A percentile compares a stretch with the other conserved stretches of the same genome.
Evolutionary conservation across 139 green algal species (phyloP).

Genomic region (Coelastrella sp.): DNA sequence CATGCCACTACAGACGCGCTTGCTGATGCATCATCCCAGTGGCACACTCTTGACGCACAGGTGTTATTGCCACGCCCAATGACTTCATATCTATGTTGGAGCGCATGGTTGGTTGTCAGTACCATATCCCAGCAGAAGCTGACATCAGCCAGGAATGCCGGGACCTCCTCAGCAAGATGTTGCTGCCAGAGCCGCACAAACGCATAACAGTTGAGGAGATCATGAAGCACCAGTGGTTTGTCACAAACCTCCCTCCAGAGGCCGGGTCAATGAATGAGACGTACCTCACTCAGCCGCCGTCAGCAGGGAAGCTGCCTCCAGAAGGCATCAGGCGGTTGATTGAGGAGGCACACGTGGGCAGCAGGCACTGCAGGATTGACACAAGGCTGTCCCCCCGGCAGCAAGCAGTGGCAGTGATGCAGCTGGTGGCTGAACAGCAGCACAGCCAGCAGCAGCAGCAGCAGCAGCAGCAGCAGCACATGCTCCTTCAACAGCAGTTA

Average conservation of each 20-base stretch:
- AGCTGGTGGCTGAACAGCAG: not conserved
- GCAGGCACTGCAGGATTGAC: constrained; percentile 47
- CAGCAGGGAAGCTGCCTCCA: constrained; percentile 56
- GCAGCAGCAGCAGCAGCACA: not conserved
- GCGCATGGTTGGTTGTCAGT: constrained; percentile 90
- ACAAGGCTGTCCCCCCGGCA: not conserved
- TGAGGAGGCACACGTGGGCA: constrained; percentile 30
- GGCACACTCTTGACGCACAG: not conserved
- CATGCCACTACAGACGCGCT: no score
- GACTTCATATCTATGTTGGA: constrained; percentile 54
- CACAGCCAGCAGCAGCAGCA: not conserved
- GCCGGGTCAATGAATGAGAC: constrained; percentile 87
- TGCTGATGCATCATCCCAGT: no score
- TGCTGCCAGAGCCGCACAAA: constrained; percentile 79
- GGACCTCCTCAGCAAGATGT: constrained; percentile 81
- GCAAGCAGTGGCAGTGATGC: constrained; percentile 7
- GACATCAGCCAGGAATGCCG: constrained; percentile 75
- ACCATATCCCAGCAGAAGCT: constrained; percentile 77
- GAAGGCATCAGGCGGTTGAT: constrained; percentile 23
- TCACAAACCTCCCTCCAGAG: constrained; percentile 91
- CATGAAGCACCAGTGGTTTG: constrained; percentile 83
- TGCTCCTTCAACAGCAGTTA: no score
- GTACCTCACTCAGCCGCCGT: constrained; percentile 50
- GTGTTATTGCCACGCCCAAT: constrained; percentile 1
- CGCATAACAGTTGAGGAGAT: constrained; percentile 59